These are phyloP conservation scores for Breynia disticha DNA, from an alignment of 441 rosid species.

Conservation along the genomic window DNA sequence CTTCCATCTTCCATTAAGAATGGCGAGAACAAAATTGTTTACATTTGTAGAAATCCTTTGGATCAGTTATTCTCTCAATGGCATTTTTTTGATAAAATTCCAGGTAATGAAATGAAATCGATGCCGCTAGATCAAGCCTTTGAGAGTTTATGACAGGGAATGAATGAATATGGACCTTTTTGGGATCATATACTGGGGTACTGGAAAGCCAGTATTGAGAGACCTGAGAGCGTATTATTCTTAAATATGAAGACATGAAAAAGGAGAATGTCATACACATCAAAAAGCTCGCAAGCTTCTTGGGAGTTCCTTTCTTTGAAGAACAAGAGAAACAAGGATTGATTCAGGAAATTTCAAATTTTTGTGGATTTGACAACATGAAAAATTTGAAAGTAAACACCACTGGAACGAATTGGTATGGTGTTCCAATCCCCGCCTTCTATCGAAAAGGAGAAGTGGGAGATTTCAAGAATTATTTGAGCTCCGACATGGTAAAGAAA, in stretches of 20 bases:
- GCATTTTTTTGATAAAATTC: not conserved
- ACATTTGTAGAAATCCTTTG: conserved; percentile 20
- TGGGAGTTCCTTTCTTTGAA: conserved; percentile 16
- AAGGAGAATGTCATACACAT: not conserved
- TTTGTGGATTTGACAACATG: conserved; percentile 19
- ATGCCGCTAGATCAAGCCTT: conserved; percentile 11
- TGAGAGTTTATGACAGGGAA: conserved; percentile 16
- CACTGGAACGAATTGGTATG: not conserved
- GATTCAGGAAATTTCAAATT: conserved; percentile 8
- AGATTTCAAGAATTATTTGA: conserved; percentile 58
- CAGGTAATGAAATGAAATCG: not conserved
- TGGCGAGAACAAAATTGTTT: conserved; percentile 10
- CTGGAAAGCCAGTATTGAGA: conserved; percentile 12
- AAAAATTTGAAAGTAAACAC: conserved; percentile 22
- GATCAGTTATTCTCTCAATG: conserved; percentile 12
- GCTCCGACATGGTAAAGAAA: conserved; percentile 34
- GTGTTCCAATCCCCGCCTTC: conserved; percentile 15
- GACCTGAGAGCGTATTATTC: conserved; percentile 16
- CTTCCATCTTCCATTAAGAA: not conserved
- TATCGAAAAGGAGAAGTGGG: conserved; percentile 66
- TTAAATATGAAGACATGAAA: conserved; percentile 19
- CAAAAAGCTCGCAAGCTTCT: conserved; percentile 18
- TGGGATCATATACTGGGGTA: conserved; percentile 12
- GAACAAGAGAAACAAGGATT: conserved; percentile 16
- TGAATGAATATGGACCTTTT: conserved; percentile 11